Base-by-base conservation (phyloP, 352 stramenopile genomes). In the Phytophthora lateralis region DNA sequence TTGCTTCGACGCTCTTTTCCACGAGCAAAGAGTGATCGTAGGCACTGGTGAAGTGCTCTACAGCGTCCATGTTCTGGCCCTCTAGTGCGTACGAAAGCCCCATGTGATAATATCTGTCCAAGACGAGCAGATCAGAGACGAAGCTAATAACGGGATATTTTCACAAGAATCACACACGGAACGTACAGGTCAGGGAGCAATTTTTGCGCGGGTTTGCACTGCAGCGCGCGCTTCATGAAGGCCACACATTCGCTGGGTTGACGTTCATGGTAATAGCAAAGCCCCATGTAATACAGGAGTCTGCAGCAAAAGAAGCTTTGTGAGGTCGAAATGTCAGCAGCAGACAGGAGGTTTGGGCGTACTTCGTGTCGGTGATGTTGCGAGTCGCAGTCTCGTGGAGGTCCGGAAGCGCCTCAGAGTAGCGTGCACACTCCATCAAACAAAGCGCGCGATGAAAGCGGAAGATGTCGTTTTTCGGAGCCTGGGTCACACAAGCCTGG, bases 61-160 rank as follows among this genome's bases (percentile, higher is more conserved):
- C 76, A n/a, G 85, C 85, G 10, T 71, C 46, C 41, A 89, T 90
- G 58, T 86, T 76, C 5, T 70, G 47, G 11, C 73, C 53, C 41
- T 82, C 53, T 10, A 79, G 70, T 2, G 85, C 85, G 17, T 77
- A 67, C 8, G 79, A 81, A 29, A 95, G 64, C 4, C 85, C 85
- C 37, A 91, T 76, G 48, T 76, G 76, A 63, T 93, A 95, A 54
- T 89, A 74, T n/a, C 81, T 94, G 43, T 24, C n/a, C 46, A 57
- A 26, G 39, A 15, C 44, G 43, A 60, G 32, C 2, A 17, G 17
- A 17, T 56, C 29, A 46, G 32, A 32, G 12, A 43, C 6, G 20
- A 7, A 42, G 4, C 11, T 3, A 24, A 17, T 14, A 30, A 32
- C 44, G 20, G 10, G 21, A 43, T 46, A 56, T 20, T 10, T 32